A percentile compares a stretch with the other conserved stretches of the same genome.
Evolutionary conservation across 345 rosid species (phyloP).

Genomic region (Arabidopsis arenosa): DNA sequence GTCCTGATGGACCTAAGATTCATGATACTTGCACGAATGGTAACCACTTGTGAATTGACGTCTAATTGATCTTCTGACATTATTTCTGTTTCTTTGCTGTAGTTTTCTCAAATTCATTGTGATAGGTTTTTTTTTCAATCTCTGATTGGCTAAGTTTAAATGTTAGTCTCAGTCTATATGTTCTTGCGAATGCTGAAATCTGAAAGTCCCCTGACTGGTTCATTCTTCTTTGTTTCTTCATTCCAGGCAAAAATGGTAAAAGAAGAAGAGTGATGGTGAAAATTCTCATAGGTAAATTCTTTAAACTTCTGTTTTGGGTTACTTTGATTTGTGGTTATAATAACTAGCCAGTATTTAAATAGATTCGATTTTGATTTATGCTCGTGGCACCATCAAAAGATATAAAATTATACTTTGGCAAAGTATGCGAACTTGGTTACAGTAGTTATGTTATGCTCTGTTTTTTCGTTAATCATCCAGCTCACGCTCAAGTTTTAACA

Average conservation of each 20-base stretch:
- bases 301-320: slow-evolving; percentile 32
- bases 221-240: neutral
- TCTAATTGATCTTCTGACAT: neutral
- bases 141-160: no score
- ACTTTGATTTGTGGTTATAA: neutral
- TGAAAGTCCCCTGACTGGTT: neutral
- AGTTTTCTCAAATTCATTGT: neutral
- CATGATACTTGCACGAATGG: slow-evolving; percentile 52
- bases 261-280: neutral
- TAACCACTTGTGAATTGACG: slow-evolving; percentile 30
- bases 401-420: neutral
- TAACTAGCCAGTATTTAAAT: neutral
- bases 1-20: slow-evolving; percentile 48
- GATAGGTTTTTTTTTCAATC: no score
- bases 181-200: neutral
- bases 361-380: neutral
- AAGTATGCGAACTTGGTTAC: neutral
- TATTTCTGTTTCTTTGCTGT: neutral
- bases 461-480: neutral
- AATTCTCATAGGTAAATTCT: slow-evolving; percentile 44
- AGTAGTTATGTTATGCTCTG: neutral
- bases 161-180: neutral
- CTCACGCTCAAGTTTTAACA: slow-evolving; percentile 3
- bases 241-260: neutral
- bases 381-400: neutral